Percentiles rank a stretch among this genome's conserved stretches.
Conservation (phyloP, 2,329 filamentous ascomycete species). For the Penicillium palitans region DNA sequence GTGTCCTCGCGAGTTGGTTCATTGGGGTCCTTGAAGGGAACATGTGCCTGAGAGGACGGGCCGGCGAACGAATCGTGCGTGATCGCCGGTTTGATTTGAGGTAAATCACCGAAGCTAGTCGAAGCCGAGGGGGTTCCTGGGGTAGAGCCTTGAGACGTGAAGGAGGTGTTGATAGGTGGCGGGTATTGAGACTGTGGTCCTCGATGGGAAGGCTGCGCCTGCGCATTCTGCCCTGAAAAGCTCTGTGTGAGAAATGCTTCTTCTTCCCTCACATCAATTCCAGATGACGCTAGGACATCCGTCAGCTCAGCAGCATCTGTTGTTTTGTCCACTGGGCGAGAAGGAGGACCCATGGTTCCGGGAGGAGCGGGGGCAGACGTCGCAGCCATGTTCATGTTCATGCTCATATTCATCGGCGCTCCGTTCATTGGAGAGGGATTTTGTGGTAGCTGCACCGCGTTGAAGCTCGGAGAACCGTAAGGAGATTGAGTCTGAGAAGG, state of each 20-base stretch:
- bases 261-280: conserved; percentile 83
- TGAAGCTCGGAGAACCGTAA: conserved; percentile 62
- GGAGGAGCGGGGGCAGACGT: conserved; percentile 41
- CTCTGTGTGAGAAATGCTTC: conserved; percentile 72
- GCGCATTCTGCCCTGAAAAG: conserved; percentile 46
- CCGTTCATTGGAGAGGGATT: conserved; percentile 38
- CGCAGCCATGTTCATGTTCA: conserved; percentile 53
- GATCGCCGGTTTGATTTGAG: conserved; percentile 55
- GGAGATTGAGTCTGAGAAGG: conserved; percentile 59
- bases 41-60: conserved; percentile 63
- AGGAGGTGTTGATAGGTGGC: conserved; percentile 49
- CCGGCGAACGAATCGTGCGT: conserved; percentile 63
- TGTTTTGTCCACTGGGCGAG: conserved; percentile 55
- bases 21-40: conserved; percentile 65
- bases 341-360: conserved; percentile 64
- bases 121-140: conserved; percentile 43
- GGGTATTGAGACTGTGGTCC: conserved; percentile 50
- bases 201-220: conserved; percentile 35
- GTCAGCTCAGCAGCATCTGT: conserved; percentile 68
- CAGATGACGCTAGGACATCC: conserved; percentile 80
- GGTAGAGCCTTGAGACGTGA: conserved; percentile 44
- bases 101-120: conserved; percentile 53
- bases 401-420: conserved; percentile 54
- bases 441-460: conserved; percentile 49
- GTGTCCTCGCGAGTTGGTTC: conserved; percentile 64